Evolutionary conservation across 1,284 basidiomycete species (phyloP), one percentile per base, ranked within the genome.

Genomic region (Thecaphora frezii): DNA sequence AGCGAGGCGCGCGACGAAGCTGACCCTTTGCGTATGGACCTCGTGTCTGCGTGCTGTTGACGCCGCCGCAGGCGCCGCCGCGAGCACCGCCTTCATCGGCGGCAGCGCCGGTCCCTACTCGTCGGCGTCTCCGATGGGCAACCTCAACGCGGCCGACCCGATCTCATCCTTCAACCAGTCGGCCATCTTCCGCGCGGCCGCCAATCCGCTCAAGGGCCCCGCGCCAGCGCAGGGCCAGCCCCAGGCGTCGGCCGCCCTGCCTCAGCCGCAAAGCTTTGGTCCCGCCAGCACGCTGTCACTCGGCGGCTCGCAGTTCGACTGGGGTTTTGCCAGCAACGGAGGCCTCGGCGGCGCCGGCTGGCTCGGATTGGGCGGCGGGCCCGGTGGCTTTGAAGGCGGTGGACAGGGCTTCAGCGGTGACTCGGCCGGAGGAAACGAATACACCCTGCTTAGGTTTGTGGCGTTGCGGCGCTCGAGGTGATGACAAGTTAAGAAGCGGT

Each of bases 381-480:
- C 61, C 5, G 64, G 63, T 10, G 58, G 66, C 4, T 51, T 52
- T 45, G 50, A 58, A 48, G 67, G 51, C 8, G 62, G 64, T 19
- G 62, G 64, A 21, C 60, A 58, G 21, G 63, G 62, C n/a, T 61
- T 70, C 36, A 58, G 59, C 7, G 72, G 73, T 9, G 73, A 76
- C 46, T 65, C 61, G 14, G 74, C 70, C 18, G 73, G 72, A 3
- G 75, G 75, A 3, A 68, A 69, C 38, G 75, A 77, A 46, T 66
- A 71, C 25, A 76, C 69, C 25, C 37, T 75, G 40, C 51, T 77
- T 22, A 69, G 45, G 45, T 47, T 28, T 37, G 45, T 28, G 10
- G 10, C 10, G 7, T 7, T 23, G 26, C 22, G 18, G 9, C 10
- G 7, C 26, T 28, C n/a, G n/a, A n/a, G n/a, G n/a, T n/a, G n/a